phyloP scores from a whole-genome alignment of 2,329 filamentous ascomycete species.

The Ophiostoma himal-ulmi region DNA sequence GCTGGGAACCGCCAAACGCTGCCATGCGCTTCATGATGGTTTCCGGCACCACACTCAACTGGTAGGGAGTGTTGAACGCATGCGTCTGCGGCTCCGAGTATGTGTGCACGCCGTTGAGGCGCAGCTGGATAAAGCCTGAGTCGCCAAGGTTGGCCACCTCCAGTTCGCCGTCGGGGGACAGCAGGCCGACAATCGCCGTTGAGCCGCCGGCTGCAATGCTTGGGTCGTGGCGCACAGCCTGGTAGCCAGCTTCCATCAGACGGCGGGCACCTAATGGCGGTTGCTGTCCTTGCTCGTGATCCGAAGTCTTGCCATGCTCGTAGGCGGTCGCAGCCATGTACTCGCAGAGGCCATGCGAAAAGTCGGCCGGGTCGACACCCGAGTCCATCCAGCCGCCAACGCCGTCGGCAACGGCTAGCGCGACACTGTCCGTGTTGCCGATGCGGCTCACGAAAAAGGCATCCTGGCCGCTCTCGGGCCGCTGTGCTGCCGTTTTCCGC shows the following conservation, averaged over 20 bases:
- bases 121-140: conserved; percentile 84
- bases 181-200: conserved; percentile 84
- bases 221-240: conserved; percentile 68
- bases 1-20: conserved; percentile 73
- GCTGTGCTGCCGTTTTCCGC: conserved; percentile 43
- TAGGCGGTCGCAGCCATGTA: conserved; percentile 80
- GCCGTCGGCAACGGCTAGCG: conserved; percentile 87
- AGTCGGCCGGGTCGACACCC: conserved; percentile 88
- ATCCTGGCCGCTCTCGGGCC: conserved; percentile 83
- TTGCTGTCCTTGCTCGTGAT: conserved; percentile 27
- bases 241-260: conserved; percentile 78
- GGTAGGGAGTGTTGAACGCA: conserved; percentile 95
- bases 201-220: conserved; percentile 76
- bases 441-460: conserved; percentile 86
- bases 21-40: conserved; percentile 72
- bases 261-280: conserved; percentile 54
- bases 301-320: conserved; percentile 41
- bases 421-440: conserved; percentile 64
- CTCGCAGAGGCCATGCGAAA: conserved; percentile 87
- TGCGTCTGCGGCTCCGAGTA: conserved; percentile 86
- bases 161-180: conserved; percentile 63
- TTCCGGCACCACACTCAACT: conserved; percentile 81
- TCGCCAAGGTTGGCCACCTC: conserved; percentile 94
- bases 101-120: conserved; percentile 76
- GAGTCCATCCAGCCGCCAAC: conserved; percentile 94